Evolutionary conservation across 202 grass and related monocot genomes (phyloP).

Genomic region (Carex arenaria): DNA sequence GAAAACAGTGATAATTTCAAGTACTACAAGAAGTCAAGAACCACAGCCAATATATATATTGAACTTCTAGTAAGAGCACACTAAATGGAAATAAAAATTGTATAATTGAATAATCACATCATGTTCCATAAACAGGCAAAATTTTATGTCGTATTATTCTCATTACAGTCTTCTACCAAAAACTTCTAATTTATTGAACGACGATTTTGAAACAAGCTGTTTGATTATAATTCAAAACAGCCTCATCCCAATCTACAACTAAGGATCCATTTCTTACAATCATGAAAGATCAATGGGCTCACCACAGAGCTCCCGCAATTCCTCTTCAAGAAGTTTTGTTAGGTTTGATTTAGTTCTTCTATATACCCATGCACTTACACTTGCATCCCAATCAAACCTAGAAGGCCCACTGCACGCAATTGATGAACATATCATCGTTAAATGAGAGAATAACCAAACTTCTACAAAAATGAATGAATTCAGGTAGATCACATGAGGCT

Average conservation of each 20-base stretch:
- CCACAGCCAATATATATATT: not conserved
- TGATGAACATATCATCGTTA: not conserved
- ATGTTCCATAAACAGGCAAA: not conserved
- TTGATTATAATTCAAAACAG: not conserved
- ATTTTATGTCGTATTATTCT: not conserved
- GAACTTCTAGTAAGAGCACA: not conserved
- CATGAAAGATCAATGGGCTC: slow-evolving; percentile 52
- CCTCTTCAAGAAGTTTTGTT: slow-evolving; percentile 51
- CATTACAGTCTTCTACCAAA: not conserved
- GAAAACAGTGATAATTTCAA: not conserved
- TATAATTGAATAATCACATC: not conserved
- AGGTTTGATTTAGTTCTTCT: slow-evolving; percentile 60
- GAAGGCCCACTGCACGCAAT: slow-evolving; percentile 58
- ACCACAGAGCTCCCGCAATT: slow-evolving; percentile 50
- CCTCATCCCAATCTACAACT: not conserved
- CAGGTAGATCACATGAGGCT: not conserved
- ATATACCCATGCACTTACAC: slow-evolving; percentile 51
- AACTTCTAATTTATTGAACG: not conserved
- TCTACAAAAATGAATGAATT: not conserved
- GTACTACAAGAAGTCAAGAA: not conserved
- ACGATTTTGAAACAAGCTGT: not conserved
- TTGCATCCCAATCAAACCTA: slow-evolving; percentile 78
- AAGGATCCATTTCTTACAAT: not conserved
- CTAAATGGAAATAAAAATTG: not conserved
- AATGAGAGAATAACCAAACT: slow-evolving; percentile 4